phyloP scores from a whole-genome alignment of 2,329 filamentous ascomycete genomes.

The Ambrosiella xylebori region DNA sequence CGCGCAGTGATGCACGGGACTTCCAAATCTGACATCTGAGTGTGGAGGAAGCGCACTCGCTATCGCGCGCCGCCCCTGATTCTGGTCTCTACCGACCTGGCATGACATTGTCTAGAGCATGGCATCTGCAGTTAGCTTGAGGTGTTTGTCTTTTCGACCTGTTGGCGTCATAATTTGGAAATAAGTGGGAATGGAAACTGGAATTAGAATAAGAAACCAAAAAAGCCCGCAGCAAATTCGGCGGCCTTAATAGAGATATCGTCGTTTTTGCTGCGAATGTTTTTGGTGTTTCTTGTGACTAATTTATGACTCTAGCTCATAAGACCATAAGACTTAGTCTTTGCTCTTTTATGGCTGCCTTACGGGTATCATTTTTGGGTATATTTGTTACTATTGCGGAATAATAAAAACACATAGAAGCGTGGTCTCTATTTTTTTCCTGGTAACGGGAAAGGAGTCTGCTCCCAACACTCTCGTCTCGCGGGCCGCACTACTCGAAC shows the following conservation, averaged over 20 bases:
- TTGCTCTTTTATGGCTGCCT: neutral
- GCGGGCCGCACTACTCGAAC: neutral
- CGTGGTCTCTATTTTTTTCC: neutral
- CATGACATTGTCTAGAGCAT: neutral
- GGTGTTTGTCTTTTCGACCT: neutral
- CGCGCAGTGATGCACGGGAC: neutral
- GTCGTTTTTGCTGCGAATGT: neutral
- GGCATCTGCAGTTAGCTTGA: neutral
- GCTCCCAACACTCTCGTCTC: neutral
- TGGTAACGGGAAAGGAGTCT: neutral
- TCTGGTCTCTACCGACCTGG: neutral
- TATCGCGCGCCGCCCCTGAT: neutral
- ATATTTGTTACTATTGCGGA: conserved; percentile 2
- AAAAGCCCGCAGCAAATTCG: neutral
- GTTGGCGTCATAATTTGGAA: neutral
- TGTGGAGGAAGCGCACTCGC: neutral
- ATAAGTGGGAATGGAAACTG: neutral
- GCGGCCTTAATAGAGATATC: conserved; percentile 1
- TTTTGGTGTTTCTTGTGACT: neutral
- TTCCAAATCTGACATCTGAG: neutral
- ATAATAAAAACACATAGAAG: neutral
- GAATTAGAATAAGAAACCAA: conserved; percentile 4
- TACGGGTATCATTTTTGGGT: conserved; percentile 7
- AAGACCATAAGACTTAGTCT: conserved; percentile 9
- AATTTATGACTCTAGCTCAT: neutral